phyloP scores from a whole-genome alignment of 2,329 filamentous ascomycete species.

The Sarocladiaceae sp. region DNA sequence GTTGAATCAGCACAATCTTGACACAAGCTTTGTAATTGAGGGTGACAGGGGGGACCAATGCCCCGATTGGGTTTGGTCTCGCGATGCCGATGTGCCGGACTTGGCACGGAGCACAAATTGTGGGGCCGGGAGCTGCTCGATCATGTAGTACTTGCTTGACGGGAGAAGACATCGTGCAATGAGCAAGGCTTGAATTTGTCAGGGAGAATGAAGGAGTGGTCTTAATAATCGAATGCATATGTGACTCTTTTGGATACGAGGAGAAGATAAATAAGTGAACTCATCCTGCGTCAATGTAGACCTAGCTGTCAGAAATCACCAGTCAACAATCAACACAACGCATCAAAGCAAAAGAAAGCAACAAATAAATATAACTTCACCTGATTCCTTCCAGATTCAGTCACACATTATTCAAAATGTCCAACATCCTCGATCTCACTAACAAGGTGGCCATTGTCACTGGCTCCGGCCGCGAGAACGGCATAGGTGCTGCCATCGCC shows the following conservation, averaged over 20 bases:
- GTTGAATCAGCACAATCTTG: background rate
- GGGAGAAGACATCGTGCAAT: too few relatives aligned
- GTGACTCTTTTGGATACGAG: too few relatives aligned
- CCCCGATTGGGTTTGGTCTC: background rate
- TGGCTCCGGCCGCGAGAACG: constrained; percentile 34
- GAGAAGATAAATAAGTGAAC: background rate
- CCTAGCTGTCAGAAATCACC: background rate
- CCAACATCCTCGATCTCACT: constrained; percentile 23
- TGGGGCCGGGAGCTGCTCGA: too few relatives aligned
- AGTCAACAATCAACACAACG: background rate
- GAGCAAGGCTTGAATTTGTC: too few relatives aligned
- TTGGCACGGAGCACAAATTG: background rate
- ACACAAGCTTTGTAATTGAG: background rate
- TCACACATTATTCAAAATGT: constrained; percentile 6
- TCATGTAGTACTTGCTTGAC: too few relatives aligned
- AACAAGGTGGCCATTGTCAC: constrained; percentile 37
- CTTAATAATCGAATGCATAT: too few relatives aligned
- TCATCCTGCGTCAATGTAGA: too few relatives aligned
- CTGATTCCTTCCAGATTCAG: background rate
- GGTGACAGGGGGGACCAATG: background rate
- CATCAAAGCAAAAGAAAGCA: background rate
- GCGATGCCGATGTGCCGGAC: background rate
- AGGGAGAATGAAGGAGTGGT: too few relatives aligned
- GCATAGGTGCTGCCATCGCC: constrained; percentile 35
- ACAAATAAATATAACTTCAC: background rate